phyloP scores from a whole-genome alignment of 2,329 filamentous ascomycete species.

The Zasmidium angulare region DNA sequence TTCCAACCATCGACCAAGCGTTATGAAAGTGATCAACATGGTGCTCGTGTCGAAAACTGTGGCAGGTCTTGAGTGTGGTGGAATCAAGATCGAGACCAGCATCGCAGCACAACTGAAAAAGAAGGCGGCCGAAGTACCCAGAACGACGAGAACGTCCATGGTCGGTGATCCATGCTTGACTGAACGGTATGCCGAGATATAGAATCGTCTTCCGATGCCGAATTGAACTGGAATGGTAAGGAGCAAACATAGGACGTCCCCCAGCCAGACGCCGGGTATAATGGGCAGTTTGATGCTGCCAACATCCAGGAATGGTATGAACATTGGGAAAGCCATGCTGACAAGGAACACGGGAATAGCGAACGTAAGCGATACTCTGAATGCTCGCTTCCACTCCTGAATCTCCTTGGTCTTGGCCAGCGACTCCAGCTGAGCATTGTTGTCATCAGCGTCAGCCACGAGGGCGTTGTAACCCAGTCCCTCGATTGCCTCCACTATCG shows the following conservation, averaged over 20 bases:
- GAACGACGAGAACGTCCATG: conserved; percentile 94
- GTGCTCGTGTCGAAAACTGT: conserved; percentile 97
- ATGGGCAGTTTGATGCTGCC: conserved; percentile 64
- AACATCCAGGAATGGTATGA: conserved; percentile 71
- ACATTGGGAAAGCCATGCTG: conserved; percentile 94
- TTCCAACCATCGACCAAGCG: conserved; percentile 85
- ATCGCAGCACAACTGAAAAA: conserved; percentile 91
- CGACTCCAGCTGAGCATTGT: conserved; percentile 93
- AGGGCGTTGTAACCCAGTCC: conserved; percentile 83
- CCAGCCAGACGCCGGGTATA: conserved; percentile 76
- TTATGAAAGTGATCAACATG: conserved; percentile 97
- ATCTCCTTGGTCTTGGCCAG: conserved; percentile 96
- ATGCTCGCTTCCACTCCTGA: conserved; percentile 83
- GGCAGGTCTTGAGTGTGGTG: conserved; percentile 75
- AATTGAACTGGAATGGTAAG: conserved; percentile 95
- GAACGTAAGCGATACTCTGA: conserved; percentile 74
- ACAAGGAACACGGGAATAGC: conserved; percentile 88
- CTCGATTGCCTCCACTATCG: conserved; percentile 80
- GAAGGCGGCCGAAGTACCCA: conserved; percentile 93
- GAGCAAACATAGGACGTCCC: conserved; percentile 78
- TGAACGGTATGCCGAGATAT: conserved; percentile 89
- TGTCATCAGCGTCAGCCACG: conserved; percentile 88
- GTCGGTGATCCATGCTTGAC: conserved; percentile 87
- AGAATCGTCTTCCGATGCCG: conserved; percentile 92
- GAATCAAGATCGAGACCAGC: conserved; percentile 72